phyloP scores from a whole-genome alignment of 2,329 filamentous ascomycete species.

The Xylaria polymorpha region DNA sequence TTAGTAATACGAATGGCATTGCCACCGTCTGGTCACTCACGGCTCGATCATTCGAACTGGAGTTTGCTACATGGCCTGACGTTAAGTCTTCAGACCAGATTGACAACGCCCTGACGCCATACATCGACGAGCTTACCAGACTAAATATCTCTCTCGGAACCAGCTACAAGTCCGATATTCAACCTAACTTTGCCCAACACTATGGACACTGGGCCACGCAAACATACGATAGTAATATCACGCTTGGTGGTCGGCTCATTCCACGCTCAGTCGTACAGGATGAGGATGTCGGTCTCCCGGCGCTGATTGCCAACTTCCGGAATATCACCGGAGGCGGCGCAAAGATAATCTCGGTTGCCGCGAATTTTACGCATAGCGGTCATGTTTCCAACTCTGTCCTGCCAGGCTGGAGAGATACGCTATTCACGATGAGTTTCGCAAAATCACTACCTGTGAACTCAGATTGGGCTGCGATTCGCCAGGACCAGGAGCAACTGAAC shows the following conservation, averaged over 20 bases:
- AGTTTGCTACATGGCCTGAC: slow-evolving; percentile 8
- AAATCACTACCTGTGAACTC: neutral
- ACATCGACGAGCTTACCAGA: neutral
- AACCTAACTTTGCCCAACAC: slow-evolving; percentile 18
- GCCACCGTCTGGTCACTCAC: slow-evolving; percentile 13
- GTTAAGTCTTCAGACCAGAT: neutral
- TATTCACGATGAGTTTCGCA: neutral
- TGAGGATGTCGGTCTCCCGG: neutral
- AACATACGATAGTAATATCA: slow-evolving; percentile 29
- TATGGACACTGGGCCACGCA: neutral
- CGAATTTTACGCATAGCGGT: neutral
- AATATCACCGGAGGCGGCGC: slow-evolving; percentile 38
- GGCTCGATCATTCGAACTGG: neutral
- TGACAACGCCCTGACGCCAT: neutral
- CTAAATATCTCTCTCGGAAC: neutral
- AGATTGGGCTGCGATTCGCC: neutral
- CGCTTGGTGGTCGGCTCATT: slow-evolving; percentile 36
- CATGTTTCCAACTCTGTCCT: slow-evolving; percentile 49
- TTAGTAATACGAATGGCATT: slow-evolving; percentile 23
- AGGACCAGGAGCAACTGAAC: neutral
- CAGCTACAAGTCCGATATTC: neutral
- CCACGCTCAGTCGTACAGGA: slow-evolving; percentile 12
- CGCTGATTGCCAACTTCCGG: slow-evolving; percentile 46
- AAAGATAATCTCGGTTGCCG: neutral
- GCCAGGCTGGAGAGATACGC: slow-evolving; percentile 46